Evolutionary conservation across 257 asterid genomes (phyloP).

Genomic region (Orobanche coerulescens): DNA sequence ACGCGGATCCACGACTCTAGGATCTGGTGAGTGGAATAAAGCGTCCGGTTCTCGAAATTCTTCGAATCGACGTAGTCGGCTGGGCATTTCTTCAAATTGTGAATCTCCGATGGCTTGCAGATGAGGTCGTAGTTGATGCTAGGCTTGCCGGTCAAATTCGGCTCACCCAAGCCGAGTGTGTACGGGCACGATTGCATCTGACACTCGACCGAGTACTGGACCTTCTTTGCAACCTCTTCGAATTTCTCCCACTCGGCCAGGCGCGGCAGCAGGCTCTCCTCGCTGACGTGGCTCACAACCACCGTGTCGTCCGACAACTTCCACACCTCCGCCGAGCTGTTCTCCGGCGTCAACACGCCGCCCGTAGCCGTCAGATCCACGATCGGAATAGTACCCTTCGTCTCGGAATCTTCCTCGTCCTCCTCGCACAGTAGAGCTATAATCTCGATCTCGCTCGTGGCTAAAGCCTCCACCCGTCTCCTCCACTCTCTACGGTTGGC

Average conservation of each 20-base stretch:
- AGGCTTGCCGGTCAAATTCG: conserved; percentile 76
- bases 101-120: conserved; percentile 71
- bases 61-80: conserved; percentile 29
- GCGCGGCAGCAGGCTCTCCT: conserved; percentile 62
- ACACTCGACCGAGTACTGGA: conserved; percentile 59
- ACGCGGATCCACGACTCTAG: conserved; percentile 71
- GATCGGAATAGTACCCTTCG: conserved; percentile 58
- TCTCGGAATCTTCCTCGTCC: conserved; percentile 45
- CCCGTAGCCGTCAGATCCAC: conserved; percentile 40
- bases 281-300: conserved; percentile 71
- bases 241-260: conserved; percentile 61
- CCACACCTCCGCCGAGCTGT: conserved; percentile 91
- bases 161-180: conserved; percentile 89
- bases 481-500: conserved; percentile 68
- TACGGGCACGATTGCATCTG: conserved; percentile 67
- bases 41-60: conserved; percentile 53
- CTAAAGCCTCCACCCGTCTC: conserved; percentile 56
- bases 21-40: conserved; percentile 60
- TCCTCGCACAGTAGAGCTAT: conserved; percentile 59
- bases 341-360: conserved; percentile 42
- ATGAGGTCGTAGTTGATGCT: conserved; percentile 65
- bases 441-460: conserved; percentile 53
- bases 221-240: conserved; percentile 54
- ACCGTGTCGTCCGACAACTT: conserved; percentile 52
- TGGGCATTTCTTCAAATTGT: conserved; percentile 48